Conservation (phyloP, 192 early-diverging fungal species). For the Coemansia sp. region DNA sequence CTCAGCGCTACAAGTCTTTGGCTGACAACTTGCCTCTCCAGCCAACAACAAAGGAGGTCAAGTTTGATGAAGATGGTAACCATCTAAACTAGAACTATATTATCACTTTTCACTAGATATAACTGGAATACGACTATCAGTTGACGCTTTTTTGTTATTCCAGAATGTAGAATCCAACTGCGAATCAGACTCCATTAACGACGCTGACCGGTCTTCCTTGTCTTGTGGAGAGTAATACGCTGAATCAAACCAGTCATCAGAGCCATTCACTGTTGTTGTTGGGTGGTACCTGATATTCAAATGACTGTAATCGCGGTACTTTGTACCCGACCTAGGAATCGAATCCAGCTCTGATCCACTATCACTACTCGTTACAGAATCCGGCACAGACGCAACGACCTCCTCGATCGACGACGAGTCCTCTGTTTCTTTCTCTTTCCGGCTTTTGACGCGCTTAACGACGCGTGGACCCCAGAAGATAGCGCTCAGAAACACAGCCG, state of each 20-base stretch:
- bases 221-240: slow-evolving; percentile 27
- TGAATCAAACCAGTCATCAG: slow-evolving; percentile 51
- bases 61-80: slow-evolving; percentile 29
- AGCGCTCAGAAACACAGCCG: slow-evolving; percentile 29
- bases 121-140: neutral
- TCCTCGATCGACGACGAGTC: neutral
- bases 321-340: neutral
- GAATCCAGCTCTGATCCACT: neutral
- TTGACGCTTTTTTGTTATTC: neutral
- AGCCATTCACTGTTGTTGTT: slow-evolving; percentile 18
- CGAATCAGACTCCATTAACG: slow-evolving; percentile 39
- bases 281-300: slow-evolving; percentile 46
- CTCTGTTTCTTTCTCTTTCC: neutral
- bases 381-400: neutral
- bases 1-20: slow-evolving; percentile 34
- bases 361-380: neutral
- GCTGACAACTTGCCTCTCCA: slow-evolving; percentile 13
- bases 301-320: slow-evolving; percentile 49
- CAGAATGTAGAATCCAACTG: slow-evolving; percentile 28
- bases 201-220: slow-evolving; percentile 24
- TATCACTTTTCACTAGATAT: neutral
- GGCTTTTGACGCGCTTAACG: slow-evolving; percentile 8
- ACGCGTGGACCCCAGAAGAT: slow-evolving; percentile 45
- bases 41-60: slow-evolving; percentile 1
- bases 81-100: neutral